A percentile compares a stretch with the other conserved stretches of the same genome.
Conservation (phyloP, 2,329 filamentous ascomycete species). For the Verticillium dahliae region DNA sequence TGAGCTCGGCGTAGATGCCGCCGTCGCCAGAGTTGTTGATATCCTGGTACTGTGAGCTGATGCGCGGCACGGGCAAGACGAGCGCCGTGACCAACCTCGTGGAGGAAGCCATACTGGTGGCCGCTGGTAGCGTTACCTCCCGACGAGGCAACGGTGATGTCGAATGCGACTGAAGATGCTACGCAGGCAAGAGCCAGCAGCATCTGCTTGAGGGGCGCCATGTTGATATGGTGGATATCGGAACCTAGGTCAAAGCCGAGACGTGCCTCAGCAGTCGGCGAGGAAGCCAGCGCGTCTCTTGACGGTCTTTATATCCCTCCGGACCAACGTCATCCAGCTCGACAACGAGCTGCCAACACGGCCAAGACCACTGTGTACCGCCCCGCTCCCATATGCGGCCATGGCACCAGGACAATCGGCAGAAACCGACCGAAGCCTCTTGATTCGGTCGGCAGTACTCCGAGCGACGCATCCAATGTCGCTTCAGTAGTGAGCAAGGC, state of each 20-base stretch:
- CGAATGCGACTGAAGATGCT: constrained; percentile 27
- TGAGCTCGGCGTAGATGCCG: constrained; percentile 65
- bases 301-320: neutral
- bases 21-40: constrained; percentile 67
- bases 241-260: neutral
- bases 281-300: neutral
- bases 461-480: neutral
- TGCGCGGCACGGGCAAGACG: neutral
- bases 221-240: neutral
- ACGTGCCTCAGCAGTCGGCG: neutral
- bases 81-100: constrained; percentile 25
- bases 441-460: neutral
- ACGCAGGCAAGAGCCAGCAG: neutral
- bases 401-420: neutral
- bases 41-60: constrained; percentile 29
- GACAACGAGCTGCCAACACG: neutral
- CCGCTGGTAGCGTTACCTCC: constrained; percentile 35
- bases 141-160: constrained; percentile 27
- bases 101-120: constrained; percentile 38
- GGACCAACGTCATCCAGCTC: neutral
- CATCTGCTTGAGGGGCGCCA: neutral
- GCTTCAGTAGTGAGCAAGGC: neutral
- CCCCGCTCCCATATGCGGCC: neutral
- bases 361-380: neutral
- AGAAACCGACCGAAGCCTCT: neutral